Percentiles rank a stretch among this genome's conserved stretches.
Conservation (phyloP, 352 stramenopile species). For the Pythium vanterpoolii region DNA sequence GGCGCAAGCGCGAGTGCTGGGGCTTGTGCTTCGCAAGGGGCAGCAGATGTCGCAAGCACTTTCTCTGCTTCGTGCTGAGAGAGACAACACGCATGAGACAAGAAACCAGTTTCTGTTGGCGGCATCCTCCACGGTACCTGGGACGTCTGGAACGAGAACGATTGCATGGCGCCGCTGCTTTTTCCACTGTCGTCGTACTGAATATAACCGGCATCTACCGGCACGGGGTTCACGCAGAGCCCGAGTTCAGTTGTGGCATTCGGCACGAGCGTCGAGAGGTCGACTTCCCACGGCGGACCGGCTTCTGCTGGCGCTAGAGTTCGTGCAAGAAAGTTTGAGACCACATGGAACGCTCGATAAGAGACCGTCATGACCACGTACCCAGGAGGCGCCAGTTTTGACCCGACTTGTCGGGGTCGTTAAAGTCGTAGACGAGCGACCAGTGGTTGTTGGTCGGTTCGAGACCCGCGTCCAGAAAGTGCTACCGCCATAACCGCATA, state of each 20-base stretch:
- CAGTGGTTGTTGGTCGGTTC: constrained; percentile 88
- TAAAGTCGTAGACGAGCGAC: constrained; percentile 92
- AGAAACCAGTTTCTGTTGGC: not conserved
- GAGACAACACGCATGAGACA: not conserved
- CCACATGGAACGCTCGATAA: not conserved
- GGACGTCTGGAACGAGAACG: constrained; percentile 66
- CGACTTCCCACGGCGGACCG: constrained; percentile 39
- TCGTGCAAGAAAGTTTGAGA: not conserved
- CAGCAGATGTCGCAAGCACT: not conserved
- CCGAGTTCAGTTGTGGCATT: constrained; percentile 35
- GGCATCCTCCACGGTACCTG: constrained; percentile 25
- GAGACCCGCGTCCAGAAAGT: constrained; percentile 69
- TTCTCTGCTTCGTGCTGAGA: constrained; percentile 24
- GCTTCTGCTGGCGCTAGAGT: constrained; percentile 42
- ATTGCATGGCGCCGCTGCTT: constrained; percentile 33
- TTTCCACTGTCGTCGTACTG: constrained; percentile 39
- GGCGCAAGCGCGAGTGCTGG: constrained; percentile 10
- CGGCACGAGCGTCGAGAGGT: constrained; percentile 40
- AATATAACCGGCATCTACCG: constrained; percentile 51
- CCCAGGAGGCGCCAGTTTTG: constrained; percentile 69
- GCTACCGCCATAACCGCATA: constrained; percentile 27
- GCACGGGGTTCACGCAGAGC: constrained; percentile 60
- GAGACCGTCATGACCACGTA: constrained; percentile 20
- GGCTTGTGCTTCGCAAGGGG: not conserved
- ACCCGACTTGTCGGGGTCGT: constrained; percentile 80